Base-by-base conservation (phyloP, 2,329 filamentous ascomycete species). In the Neonectria ditissima region DNA sequence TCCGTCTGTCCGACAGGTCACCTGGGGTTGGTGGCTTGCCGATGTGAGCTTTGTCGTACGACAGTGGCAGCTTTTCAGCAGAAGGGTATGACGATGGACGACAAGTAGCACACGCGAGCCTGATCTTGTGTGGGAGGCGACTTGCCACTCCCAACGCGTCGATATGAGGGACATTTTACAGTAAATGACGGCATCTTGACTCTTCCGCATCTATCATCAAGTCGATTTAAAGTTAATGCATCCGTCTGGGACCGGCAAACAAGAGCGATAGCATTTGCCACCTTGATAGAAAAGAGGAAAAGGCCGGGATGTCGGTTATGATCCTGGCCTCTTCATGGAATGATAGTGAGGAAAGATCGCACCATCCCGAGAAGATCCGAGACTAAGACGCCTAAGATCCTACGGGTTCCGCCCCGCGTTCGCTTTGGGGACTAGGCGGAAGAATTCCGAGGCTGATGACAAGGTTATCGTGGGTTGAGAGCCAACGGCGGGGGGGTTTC, bases 331-430 rank as follows among this genome's bases (percentile, higher is more conserved):
- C 43, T 13, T 54, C 55, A 45, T 66, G 54, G 57, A 47, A 48
- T 39, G 30, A 59, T 55, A 11, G 34, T 26, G 8, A 39, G 22
- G 26, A 37, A 53, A n/a, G 30, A 28, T 53, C 45, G 20, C 13
- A 55, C 32, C 48, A 58, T 65, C 11, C 56, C 67, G 67, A 69
- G 39, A 66, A 52, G 62, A 59, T 37, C 67, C 67, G 65, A 50
- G 22, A 22, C 11, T 50, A 26, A 50, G 30, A 28, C 5, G 14
- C 22, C 10, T 30, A 26, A 26, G 20, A 20, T 52, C 14, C 24
- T 22, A 50, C 39, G 22, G 37, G 20, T 32, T 37, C 32, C 55
- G 32, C 44, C 14, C 14, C 14, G n/a, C 26, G 9, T 48, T 30
- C 45, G 18, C 30, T 24, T 37, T 18, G 26, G 24, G 24, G 5